Conservation (phyloP, 2,329 filamentous ascomycete species). For the Allantophomopsis lycopodina region DNA sequence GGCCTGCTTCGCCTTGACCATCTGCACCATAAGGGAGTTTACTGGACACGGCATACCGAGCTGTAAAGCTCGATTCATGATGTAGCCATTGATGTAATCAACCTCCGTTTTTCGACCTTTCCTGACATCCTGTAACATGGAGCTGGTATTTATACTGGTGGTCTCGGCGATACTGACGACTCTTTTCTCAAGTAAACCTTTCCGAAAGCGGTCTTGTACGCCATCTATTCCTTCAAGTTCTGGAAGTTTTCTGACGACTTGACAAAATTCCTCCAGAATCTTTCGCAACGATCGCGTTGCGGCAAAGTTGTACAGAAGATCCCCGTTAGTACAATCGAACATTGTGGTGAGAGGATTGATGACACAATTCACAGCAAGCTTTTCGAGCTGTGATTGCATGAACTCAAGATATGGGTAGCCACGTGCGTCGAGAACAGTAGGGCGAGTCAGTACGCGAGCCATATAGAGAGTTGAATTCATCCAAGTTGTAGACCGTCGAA, state of each 20-base stretch:
- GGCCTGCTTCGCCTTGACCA: conserved; percentile 57
- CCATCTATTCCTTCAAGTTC: conserved; percentile 45
- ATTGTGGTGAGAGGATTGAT: conserved; percentile 74
- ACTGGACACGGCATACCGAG: conserved; percentile 58
- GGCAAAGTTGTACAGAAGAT: conserved; percentile 52
- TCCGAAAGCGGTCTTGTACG: conserved; percentile 32
- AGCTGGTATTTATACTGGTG: conserved; percentile 36
- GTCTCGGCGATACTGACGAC: conserved; percentile 36
- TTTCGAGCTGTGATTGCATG: conserved; percentile 63
- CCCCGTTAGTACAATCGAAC: conserved; percentile 62
- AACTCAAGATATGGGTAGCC: conserved; percentile 46
- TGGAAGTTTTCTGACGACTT: conserved; percentile 59
- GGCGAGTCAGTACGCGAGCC: conserved; percentile 46
- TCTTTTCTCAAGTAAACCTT: conserved; percentile 47
- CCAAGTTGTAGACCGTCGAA: conserved; percentile 17
- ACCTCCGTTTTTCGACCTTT: conserved; percentile 57
- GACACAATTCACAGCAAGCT: conserved; percentile 60
- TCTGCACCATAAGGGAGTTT: conserved; percentile 58
- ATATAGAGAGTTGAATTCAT: conserved; percentile 39
- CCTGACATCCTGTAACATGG: conserved; percentile 53
- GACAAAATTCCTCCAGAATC: conserved; percentile 60
- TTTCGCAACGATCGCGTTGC: conserved; percentile 53
- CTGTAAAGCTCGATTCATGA: conserved; percentile 58
- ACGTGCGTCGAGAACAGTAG: conserved; percentile 46
- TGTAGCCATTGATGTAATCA: conserved; percentile 79